These are phyloP conservation scores for Lolium multiflorum DNA, from an alignment of 176 grass and related monocot species.

Conservation along the genomic window DNA sequence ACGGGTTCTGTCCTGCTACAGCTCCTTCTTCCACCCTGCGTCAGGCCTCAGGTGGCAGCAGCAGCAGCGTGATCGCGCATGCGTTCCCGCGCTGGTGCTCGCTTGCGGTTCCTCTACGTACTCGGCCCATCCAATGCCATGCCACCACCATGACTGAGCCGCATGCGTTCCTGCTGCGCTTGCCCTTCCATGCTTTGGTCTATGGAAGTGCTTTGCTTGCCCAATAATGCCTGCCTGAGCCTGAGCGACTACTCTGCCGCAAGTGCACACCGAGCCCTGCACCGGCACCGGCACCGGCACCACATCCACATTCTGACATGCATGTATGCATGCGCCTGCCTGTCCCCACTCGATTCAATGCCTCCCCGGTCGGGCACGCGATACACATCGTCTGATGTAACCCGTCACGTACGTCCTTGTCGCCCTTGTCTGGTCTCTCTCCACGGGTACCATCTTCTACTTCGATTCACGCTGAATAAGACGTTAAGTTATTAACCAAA, in stretches of 20 bases:
- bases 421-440: conserved; percentile 1
- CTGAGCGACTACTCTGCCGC: background rate
- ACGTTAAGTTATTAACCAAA: too few species aligned
- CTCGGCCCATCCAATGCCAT: background rate
- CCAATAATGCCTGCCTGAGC: conserved; percentile 51
- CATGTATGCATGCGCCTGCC: conserved; percentile 49
- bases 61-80: background rate
- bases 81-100: conserved; percentile 34
- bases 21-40: background rate
- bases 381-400: conserved; percentile 38
- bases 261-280: conserved; percentile 13
- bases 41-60: background rate
- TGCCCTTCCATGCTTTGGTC: conserved; percentile 40
- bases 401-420: conserved; percentile 29
- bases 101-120: conserved; percentile 26
- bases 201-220: conserved; percentile 40
- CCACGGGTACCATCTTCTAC: background rate
- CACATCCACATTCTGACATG: conserved; percentile 18
- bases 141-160: too few species aligned
- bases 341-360: conserved; percentile 57
- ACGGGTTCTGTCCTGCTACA: background rate
- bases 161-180: background rate
- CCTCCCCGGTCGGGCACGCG: background rate
- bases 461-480: conserved; percentile 21
- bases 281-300: background rate